Evolutionary conservation across 495 filamentous ascomycete genomes (phyloP).

Genomic region (Penicillium chermesinum): DNA sequence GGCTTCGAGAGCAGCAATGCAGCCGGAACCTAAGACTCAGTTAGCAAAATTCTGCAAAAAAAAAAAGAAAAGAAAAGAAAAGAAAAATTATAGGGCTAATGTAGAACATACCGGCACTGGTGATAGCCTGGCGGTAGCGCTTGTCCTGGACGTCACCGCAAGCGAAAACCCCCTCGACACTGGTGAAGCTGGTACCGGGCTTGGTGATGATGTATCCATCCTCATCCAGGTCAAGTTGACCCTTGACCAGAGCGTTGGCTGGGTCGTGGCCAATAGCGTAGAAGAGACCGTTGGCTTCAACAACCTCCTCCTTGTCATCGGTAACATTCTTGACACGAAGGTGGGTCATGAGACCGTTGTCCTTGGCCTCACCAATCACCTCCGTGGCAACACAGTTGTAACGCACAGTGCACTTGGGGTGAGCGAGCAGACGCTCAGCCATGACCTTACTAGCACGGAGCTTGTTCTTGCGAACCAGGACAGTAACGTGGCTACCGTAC

Average conservation of each 20-base stretch:
- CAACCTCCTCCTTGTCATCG: constrained; percentile 69
- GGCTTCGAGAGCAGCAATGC: constrained; percentile 89
- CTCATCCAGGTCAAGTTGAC: constrained; percentile 75
- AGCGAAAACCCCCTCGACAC: constrained; percentile 87
- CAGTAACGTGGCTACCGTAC: constrained; percentile 91
- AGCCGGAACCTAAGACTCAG: constrained; percentile 68
- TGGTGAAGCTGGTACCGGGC: constrained; percentile 84
- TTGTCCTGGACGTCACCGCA: constrained; percentile 98
- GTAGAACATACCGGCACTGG: constrained; percentile 88
- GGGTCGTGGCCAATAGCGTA: constrained; percentile 98
- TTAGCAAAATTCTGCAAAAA: constrained; percentile 7
- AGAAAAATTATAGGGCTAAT: no score
- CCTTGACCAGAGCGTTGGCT: constrained; percentile 80
- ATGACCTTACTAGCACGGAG: constrained; percentile 87
- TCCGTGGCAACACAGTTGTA: constrained; percentile 79
- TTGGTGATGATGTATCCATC: constrained; percentile 88
- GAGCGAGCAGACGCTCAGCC: constrained; percentile 72
- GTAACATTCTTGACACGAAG: constrained; percentile 74
- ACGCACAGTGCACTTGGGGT: constrained; percentile 84
- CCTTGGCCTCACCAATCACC: constrained; percentile 75
- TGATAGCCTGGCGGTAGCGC: constrained; percentile 95
- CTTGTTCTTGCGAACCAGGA: constrained; percentile 81
- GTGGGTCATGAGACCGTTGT: constrained; percentile 73
- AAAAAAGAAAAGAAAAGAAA: background rate
- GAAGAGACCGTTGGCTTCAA: constrained; percentile 90